A percentile compares a stretch with the other conserved stretches of the same genome.
Evolutionary conservation across 75 land plant species (phyloP).

Genomic region (Cryptomeria japonica): DNA sequence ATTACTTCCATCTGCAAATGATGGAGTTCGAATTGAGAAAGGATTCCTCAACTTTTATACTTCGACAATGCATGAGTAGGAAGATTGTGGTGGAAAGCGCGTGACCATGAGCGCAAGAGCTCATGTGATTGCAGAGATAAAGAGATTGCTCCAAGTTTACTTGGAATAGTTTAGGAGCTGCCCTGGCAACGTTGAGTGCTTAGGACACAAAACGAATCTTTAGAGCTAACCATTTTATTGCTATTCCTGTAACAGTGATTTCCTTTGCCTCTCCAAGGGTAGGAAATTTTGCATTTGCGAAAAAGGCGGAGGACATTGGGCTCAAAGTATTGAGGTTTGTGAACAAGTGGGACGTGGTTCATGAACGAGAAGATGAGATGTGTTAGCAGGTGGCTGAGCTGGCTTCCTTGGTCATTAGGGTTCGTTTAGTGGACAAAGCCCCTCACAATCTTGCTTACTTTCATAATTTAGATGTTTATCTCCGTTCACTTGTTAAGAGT

Average conservation of each 20-base stretch:
- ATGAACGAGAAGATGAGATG: neutral
- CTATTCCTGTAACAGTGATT: constrained; percentile 18
- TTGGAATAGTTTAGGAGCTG: constrained; percentile 35
- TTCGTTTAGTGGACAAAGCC: constrained; percentile 14
- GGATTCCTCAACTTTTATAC: constrained; percentile 69
- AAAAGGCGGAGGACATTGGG: constrained; percentile 15
- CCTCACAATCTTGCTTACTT: constrained; percentile 1
- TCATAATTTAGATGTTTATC: constrained; percentile 24
- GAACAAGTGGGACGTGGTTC: constrained; percentile 18
- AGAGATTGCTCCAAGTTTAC: constrained; percentile 18
- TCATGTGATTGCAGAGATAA: constrained; percentile 18
- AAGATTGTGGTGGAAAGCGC: constrained; percentile 21
- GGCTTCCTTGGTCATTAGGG: constrained; percentile 5
- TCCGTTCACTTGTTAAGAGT: constrained; percentile 14
- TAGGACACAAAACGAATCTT: constrained; percentile 15
- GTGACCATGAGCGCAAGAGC: constrained; percentile 26
- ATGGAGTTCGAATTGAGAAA: neutral
- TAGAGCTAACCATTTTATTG: too few relatives aligned
- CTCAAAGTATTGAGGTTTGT: constrained; percentile 29
- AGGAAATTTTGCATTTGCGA: constrained; percentile 20
- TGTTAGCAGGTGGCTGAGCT: neutral
- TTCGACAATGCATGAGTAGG: constrained; percentile 21
- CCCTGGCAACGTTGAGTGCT: constrained; percentile 27
- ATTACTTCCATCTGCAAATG: neutral
- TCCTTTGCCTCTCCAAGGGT: constrained; percentile 30